Conservation (phyloP, 106 monocot species). For the Ottelia alismoides region DNA sequence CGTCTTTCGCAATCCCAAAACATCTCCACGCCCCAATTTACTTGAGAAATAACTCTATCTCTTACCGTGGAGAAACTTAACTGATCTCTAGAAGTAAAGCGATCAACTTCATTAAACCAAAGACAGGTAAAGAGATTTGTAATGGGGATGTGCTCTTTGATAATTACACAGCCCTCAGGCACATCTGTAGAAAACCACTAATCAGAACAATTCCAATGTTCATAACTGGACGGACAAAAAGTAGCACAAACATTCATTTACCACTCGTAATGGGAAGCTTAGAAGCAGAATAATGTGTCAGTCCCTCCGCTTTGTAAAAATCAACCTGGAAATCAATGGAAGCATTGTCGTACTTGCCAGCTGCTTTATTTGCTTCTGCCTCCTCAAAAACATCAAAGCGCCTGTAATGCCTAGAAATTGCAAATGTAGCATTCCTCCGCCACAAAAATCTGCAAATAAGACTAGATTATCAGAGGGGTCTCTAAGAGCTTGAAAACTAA, state of each 20-base stretch:
- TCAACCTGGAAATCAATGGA: slow-evolving; percentile 35
- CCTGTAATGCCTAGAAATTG: slow-evolving; percentile 37
- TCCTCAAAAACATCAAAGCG: slow-evolving; percentile 43
- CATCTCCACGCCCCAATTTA: slow-evolving; percentile 25
- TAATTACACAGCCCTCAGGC: slow-evolving; percentile 39
- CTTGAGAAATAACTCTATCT: slow-evolving; percentile 25
- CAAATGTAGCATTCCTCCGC: slow-evolving; percentile 32
- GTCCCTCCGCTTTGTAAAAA: slow-evolving; percentile 30
- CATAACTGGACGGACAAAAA: no score
- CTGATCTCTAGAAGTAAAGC: slow-evolving; percentile 38
- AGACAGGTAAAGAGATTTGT: slow-evolving; percentile 45
- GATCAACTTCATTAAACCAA: slow-evolving; percentile 49
- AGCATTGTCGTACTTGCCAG: slow-evolving; percentile 37
- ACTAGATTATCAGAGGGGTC: no score
- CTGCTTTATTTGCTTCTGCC: slow-evolving; percentile 40
- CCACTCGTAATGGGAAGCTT: slow-evolving; percentile 42
- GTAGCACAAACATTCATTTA: background rate
- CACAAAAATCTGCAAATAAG: slow-evolving; percentile 25
- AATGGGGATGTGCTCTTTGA: slow-evolving; percentile 31
- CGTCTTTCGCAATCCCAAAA: slow-evolving; percentile 39
- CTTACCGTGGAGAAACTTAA: slow-evolving; percentile 33
- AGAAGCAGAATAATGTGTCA: slow-evolving; percentile 26
- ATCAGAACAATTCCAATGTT: no score
- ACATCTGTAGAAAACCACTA: slow-evolving; percentile 35
- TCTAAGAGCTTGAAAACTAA: no score